These are phyloP conservation scores for Solanum commersonii DNA, from an alignment of 257 asterid genomes.

Conservation along the genomic window DNA sequence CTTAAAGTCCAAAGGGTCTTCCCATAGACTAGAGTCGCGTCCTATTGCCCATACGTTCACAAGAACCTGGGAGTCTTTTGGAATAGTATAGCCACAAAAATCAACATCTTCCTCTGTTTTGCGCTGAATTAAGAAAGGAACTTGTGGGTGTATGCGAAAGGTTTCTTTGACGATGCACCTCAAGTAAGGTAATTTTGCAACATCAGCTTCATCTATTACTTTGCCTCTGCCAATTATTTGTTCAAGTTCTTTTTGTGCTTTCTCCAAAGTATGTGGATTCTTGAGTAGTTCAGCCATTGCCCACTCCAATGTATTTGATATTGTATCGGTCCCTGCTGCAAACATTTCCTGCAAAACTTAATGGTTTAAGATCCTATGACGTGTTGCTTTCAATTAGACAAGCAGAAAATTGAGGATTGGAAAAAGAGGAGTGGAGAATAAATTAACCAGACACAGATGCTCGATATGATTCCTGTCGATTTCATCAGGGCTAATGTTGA, in stretches of 20 bases:
- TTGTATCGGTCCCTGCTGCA: constrained; percentile 21
- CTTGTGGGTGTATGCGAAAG: constrained; percentile 18
- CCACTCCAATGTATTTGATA: constrained; percentile 19
- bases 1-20: constrained; percentile 8
- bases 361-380: background rate
- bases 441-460: constrained; percentile 51
- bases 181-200: constrained; percentile 10
- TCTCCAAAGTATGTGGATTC: constrained; percentile 7
- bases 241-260: constrained; percentile 19
- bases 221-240: constrained; percentile 15
- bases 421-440: background rate
- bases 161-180: constrained; percentile 16
- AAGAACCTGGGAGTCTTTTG: constrained; percentile 10
- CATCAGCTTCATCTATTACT: constrained; percentile 8
- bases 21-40: constrained; percentile 11
- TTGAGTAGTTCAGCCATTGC: constrained; percentile 16
- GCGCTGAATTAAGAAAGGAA: constrained; percentile 20
- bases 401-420: background rate
- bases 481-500: constrained; percentile 30
- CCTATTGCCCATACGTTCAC: constrained; percentile 26
- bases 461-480: constrained; percentile 53
- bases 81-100: constrained; percentile 5
- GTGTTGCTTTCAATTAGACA: background rate
- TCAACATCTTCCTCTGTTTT: constrained; percentile 8
- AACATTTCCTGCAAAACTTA: constrained; percentile 18